These are phyloP conservation scores for Phalaenopsis equestris DNA, from an alignment of 106 monocot species.

Conservation along the genomic window DNA sequence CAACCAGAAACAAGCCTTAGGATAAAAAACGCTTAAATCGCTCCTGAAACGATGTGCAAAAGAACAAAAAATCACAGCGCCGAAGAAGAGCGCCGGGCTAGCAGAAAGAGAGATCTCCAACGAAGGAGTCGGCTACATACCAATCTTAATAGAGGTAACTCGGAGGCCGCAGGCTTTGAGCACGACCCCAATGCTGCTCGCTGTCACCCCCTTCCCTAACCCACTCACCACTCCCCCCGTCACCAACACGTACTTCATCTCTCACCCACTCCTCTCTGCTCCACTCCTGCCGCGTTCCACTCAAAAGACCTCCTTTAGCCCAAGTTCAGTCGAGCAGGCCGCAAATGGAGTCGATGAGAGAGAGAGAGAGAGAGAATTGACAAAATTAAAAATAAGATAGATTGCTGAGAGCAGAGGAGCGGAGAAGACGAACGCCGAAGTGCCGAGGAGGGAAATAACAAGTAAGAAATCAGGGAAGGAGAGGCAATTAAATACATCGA, in stretches of 20 bases:
- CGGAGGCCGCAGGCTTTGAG: slow-evolving; percentile 13
- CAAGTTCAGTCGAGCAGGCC: background rate
- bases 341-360: background rate
- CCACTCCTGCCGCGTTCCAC: background rate
- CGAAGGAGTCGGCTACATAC: background rate
- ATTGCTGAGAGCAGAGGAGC: background rate
- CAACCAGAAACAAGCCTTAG: background rate
- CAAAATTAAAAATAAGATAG: background rate
- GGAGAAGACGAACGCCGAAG: background rate
- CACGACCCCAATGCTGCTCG: slow-evolving; percentile 15
- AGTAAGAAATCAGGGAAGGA: background rate
- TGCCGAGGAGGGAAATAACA: background rate
- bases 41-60: background rate
- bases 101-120: background rate
- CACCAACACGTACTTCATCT: slow-evolving; percentile 14
- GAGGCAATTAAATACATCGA: background rate
- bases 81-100: background rate
- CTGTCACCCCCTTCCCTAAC: slow-evolving; percentile 13
- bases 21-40: background rate
- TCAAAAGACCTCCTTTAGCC: background rate
- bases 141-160: slow-evolving; percentile 14
- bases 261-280: background rate
- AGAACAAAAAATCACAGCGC: background rate
- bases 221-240: slow-evolving; percentile 13
- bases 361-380: background rate